These are phyloP conservation scores for Aureobasidium vineae DNA, from an alignment of 2,329 filamentous ascomycete genomes.

Conservation along the genomic window DNA sequence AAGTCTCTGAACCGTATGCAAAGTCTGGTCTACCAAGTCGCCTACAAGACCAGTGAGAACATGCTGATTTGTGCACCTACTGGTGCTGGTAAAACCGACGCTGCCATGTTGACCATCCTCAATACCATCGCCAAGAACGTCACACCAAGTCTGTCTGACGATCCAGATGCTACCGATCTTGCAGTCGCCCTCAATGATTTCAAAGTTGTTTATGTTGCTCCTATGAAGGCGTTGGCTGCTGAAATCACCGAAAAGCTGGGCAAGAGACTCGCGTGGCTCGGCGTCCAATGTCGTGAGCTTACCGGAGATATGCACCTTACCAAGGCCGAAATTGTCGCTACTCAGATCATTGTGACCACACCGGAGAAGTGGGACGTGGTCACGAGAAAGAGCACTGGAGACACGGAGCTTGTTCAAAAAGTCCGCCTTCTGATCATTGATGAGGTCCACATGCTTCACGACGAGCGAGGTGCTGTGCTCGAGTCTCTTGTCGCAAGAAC, in stretches of 20 bases:
- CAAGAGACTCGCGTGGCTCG: conserved; percentile 89
- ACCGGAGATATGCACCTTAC: conserved; percentile 99
- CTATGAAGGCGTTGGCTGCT: conserved; percentile 97
- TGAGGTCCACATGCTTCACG: conserved; percentile 99
- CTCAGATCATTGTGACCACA: conserved; percentile 97
- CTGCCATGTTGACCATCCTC: conserved; percentile 92
- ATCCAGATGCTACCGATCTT: conserved; percentile 72
- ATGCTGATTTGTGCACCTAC: conserved; percentile 99
- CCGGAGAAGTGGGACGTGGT: conserved; percentile 99
- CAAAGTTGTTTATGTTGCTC: conserved; percentile 98
- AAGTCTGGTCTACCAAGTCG: conserved; percentile 90
- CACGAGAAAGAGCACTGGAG: conserved; percentile 92
- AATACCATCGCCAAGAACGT: conserved; percentile 87
- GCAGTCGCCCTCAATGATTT: conserved; percentile 82
- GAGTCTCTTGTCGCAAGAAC: conserved; percentile 95
- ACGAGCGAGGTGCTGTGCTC: conserved; percentile 92
- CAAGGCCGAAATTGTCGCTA: conserved; percentile 91
- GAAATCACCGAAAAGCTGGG: conserved; percentile 95
- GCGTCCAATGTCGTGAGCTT: conserved; percentile 85
- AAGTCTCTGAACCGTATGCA: conserved; percentile 96
- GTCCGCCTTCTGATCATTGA: conserved; percentile 95
- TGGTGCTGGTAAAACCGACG: conserved; percentile 94
- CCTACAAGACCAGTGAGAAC: conserved; percentile 94
- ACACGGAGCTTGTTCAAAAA: conserved; percentile 97
- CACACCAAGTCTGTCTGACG: conserved; percentile 72